phyloP scores from a whole-genome alignment of 768 basidiomycete genomes.

The Amanita jacksonii region DNA sequence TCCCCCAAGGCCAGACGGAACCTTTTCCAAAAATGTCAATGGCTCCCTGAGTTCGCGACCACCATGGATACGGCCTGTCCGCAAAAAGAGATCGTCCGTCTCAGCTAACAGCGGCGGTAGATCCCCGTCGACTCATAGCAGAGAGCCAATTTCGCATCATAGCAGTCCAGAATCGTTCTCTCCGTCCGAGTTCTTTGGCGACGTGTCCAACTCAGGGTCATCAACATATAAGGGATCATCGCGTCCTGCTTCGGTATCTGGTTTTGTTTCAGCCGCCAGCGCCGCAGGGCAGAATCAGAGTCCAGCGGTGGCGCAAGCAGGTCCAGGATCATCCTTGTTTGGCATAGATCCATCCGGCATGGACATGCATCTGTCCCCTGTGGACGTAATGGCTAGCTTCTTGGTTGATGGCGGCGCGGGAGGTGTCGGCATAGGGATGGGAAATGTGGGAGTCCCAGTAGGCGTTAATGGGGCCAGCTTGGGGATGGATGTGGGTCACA shows the following conservation, averaged over 20 bases:
- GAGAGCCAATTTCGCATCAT: slow-evolving; percentile 36
- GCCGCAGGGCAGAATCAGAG: background rate
- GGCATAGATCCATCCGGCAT: slow-evolving; percentile 2
- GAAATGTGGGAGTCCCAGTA: background rate
- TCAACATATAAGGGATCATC: slow-evolving; percentile 15
- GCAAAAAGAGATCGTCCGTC: slow-evolving; percentile 55
- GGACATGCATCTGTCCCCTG: slow-evolving; percentile 42
- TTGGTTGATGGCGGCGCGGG: slow-evolving; percentile 42
- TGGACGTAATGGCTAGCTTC: slow-evolving; percentile 49
- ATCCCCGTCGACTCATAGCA: slow-evolving; percentile 23
- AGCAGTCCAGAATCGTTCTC: slow-evolving; percentile 62
- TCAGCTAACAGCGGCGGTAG: slow-evolving; percentile 24
- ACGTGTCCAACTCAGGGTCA: slow-evolving; percentile 18
- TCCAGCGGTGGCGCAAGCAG: background rate
- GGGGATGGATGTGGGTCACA: slow-evolving; percentile 13
- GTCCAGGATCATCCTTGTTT: slow-evolving; percentile 2
- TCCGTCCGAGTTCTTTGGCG: slow-evolving; percentile 47
- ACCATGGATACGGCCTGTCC: slow-evolving; percentile 85
- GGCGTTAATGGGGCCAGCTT: background rate
- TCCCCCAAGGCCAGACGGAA: slow-evolving; percentile 45
- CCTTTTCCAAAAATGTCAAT: slow-evolving; percentile 24
- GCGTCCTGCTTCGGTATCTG: slow-evolving; percentile 11
- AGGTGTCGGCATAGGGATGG: slow-evolving; percentile 17
- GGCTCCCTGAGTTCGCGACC: slow-evolving; percentile 32
- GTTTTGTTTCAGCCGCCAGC: slow-evolving; percentile 5